Evolutionary conservation across 176 grass and related monocot species (phyloP), one percentile per base, ranked within the genome.

Genomic region (Aegilops sharonensis): DNA sequence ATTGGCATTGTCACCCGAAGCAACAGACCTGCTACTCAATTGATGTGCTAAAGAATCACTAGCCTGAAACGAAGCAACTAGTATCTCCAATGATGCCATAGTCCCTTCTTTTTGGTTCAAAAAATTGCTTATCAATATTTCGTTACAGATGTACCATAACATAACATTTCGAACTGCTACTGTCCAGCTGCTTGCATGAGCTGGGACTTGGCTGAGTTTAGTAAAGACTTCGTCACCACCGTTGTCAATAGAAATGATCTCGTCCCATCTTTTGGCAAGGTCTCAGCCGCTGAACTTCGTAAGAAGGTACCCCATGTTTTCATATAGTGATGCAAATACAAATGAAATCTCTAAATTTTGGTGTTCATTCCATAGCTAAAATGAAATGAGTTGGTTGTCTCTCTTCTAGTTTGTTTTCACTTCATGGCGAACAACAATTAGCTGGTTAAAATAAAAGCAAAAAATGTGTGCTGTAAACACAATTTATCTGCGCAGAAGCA

Each of bases 181-280:
- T 85, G 74, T 83, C 37, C 81, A 92, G 93, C 90, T 86, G 93
- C 88, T 78, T 94, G 93, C 78, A 92, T 92, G 90, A 92, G 85
- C 37, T 92, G 93, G 93, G 88, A 94, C 11, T 88, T 94, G 85
- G 90, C 88, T 11, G 90, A 94, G 32, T 92, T 68, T 4, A 79
- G 90, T 29, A 90, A 84, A 81, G 87, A 79, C 2, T 94, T 94
- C 11, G 86, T 90, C 17, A 94, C 90, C 24, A 83, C 90, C 34
- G 60, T 94, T 35, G 47, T 94, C 43, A 94, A 90, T 74, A 88
- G 12, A 88, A 88, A 59, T 4, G 93, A 94, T 11, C 4, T 90
- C 25, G 90, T 92, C 30, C 87, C 90, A n/a, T 90, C 82, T 65
- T 86, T 94, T 30, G 65, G 90, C 13, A 88, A 52, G 56, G 72